These are phyloP conservation scores for Hypocrella siamensis DNA, from an alignment of 2,329 filamentous ascomycete species.

Conservation along the genomic window DNA sequence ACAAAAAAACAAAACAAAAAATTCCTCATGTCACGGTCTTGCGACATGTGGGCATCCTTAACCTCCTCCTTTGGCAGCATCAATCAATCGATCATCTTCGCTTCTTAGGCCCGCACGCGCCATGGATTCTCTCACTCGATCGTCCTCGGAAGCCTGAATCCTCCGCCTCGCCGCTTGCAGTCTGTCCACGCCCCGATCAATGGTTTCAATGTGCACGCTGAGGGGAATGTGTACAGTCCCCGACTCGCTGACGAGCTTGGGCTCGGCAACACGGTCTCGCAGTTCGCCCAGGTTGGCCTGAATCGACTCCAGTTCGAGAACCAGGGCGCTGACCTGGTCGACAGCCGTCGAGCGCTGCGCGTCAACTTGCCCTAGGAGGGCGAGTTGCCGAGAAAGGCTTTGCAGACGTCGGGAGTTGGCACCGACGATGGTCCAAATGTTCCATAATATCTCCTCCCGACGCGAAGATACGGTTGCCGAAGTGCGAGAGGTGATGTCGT, in stretches of 20 bases:
- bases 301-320: constrained; percentile 62
- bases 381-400: constrained; percentile 46
- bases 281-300: constrained; percentile 55
- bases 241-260: constrained; percentile 39
- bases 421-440: constrained; percentile 61
- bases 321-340: constrained; percentile 49
- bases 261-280: constrained; percentile 52
- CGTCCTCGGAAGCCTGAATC: constrained; percentile 41
- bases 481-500: constrained; percentile 51
- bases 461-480: constrained; percentile 39
- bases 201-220: constrained; percentile 59
- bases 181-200: constrained; percentile 56
- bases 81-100: constrained; percentile 25
- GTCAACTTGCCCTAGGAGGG: constrained; percentile 49
- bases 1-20: no score
- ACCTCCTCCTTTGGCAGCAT: constrained; percentile 10
- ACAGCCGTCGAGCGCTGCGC: constrained; percentile 50
- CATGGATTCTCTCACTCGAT: constrained; percentile 36
- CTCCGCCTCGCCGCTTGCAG: constrained; percentile 48
- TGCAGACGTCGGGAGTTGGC: constrained; percentile 46
- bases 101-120: constrained; percentile 25
- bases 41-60: no score
- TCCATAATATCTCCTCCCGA: constrained; percentile 50
- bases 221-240: constrained; percentile 36
- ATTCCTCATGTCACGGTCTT: no score